phyloP scores from a whole-genome alignment of 2,329 filamentous ascomycete genomes.

The Pestalotiopsis sp. region DNA sequence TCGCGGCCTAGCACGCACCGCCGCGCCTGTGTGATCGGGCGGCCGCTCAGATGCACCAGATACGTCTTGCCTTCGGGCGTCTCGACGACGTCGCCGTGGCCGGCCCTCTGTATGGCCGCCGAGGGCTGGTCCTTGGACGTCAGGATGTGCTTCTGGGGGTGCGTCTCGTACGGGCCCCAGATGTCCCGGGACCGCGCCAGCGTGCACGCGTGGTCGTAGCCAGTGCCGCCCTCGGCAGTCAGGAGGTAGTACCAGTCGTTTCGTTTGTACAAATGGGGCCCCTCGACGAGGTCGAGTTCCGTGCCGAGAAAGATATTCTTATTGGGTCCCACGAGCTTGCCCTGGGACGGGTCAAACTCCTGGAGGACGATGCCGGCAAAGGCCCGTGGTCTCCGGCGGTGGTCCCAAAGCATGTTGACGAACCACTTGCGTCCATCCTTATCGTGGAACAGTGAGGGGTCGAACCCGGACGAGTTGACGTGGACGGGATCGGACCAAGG shows the following conservation, averaged over 20 bases:
- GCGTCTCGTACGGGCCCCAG: slow-evolving; percentile 65
- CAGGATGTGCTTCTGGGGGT: slow-evolving; percentile 60
- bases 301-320: slow-evolving; percentile 60
- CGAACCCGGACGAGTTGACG: slow-evolving; percentile 64
- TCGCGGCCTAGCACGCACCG: slow-evolving; percentile 58
- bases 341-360: slow-evolving; percentile 53
- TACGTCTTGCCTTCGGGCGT: slow-evolving; percentile 55
- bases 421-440: slow-evolving; percentile 59
- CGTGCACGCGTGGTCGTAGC: slow-evolving; percentile 63
- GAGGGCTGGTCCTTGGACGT: slow-evolving; percentile 53
- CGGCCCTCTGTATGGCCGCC: slow-evolving; percentile 53
- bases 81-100: slow-evolving; percentile 58
- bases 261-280: slow-evolving; percentile 60
- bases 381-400: slow-evolving; percentile 46
- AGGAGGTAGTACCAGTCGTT: slow-evolving; percentile 63
- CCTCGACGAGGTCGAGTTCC: slow-evolving; percentile 57
- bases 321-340: slow-evolving; percentile 55
- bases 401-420: slow-evolving; percentile 60
- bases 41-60: slow-evolving; percentile 54
- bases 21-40: slow-evolving; percentile 52
- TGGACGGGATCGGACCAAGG: slow-evolving; percentile 66
- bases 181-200: slow-evolving; percentile 54
- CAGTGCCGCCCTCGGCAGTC: slow-evolving; percentile 63
- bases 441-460: slow-evolving; percentile 63
- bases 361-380: slow-evolving; percentile 63